Base-by-base conservation (phyloP, 1,284 basidiomycete genomes). In the Sutorius eximius region DNA sequence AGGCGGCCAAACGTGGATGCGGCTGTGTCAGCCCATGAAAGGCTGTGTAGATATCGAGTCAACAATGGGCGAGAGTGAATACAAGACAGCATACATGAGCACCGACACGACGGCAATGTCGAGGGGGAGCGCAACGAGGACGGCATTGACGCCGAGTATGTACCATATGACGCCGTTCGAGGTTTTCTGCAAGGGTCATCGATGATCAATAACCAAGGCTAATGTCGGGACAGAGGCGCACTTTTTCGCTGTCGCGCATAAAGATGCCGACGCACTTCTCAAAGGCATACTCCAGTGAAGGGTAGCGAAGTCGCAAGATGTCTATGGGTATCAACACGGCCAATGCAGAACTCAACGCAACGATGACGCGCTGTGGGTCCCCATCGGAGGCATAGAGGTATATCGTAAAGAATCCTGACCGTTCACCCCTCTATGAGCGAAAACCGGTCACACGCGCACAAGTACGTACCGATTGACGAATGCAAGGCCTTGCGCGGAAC, bases 11-110 rank as follows among this genome's bases (percentile, higher is more conserved):
- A 80, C 7, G 93, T 94, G 4, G 95, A 97, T 0, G 96, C 96
- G 15, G 92, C 85, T 0, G 96, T 98, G 74, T 99, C 96, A 4
- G 93, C 95, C 93, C 96, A 98, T 29, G 95, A 95, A 43, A 99
- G 85, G 58, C 92, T 95, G 66, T 42, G 37, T 0, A n/a, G 6
- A 18, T 7, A 46, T 15, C 8, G 5, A 40, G 45, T 62, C 24
- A 53, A 38, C 9, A n/a, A 22, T 4, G 3, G 13, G 1, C 16
- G 33, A 44, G 27, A 47, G 40, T 32, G 37, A 11, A 16, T n/a
- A 32, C 38, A 38, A 36, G 32, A 29, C 8, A 13, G 79, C 89
- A 62, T 69, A 92, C 92, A 93, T 92, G 60, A 96, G 79, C 62
- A 97, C 89, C 3, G 93, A 85, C 13, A 95, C 86, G 18, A 90